Percentiles rank a stretch among this genome's conserved stretches.
Evolutionary conservation across 345 rosid species (phyloP).

Genomic region (Pistacia integerrima): DNA sequence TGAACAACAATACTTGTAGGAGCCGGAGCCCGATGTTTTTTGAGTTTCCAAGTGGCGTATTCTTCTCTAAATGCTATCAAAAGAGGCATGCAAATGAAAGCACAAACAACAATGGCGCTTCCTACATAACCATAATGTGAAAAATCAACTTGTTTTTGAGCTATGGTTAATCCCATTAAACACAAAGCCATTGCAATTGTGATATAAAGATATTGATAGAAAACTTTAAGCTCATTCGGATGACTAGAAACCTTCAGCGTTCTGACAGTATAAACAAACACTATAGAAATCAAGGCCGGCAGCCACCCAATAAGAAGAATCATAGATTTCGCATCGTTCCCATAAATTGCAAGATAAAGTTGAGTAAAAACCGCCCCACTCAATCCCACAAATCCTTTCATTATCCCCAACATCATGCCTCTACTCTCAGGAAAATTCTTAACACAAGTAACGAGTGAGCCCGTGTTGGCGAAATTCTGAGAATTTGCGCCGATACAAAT

Average conservation of each 20-base stretch:
- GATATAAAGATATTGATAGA: conserved; percentile 47
- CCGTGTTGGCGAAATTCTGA: conserved; percentile 60
- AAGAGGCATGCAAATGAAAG: conserved; percentile 54
- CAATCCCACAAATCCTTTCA: conserved; percentile 53
- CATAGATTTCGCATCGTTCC: conserved; percentile 34
- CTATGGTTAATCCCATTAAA: conserved; percentile 49
- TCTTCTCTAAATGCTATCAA: conserved; percentile 50
- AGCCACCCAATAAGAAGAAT: conserved; percentile 62
- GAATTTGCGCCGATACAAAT: conserved; percentile 67
- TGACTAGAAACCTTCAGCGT: conserved; percentile 41
- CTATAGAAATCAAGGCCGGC: conserved; percentile 50
- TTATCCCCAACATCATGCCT: conserved; percentile 51
- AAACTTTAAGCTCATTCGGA: conserved; percentile 50
- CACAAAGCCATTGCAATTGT: conserved; percentile 57
- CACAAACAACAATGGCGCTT: conserved; percentile 35
- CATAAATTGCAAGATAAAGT: conserved; percentile 48
- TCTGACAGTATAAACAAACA: conserved; percentile 46
- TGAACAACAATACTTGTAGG: background rate
- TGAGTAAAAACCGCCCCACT: conserved; percentile 60
- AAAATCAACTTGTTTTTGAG: conserved; percentile 39
- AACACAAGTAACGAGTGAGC: conserved; percentile 53
- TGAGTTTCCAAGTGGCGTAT: conserved; percentile 36
- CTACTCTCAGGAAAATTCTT: conserved; percentile 64
- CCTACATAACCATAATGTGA: conserved; percentile 35
- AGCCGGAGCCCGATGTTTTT: background rate